phyloP scores from a whole-genome alignment of 805 yeast species.

The Nakazawaea populi region DNA sequence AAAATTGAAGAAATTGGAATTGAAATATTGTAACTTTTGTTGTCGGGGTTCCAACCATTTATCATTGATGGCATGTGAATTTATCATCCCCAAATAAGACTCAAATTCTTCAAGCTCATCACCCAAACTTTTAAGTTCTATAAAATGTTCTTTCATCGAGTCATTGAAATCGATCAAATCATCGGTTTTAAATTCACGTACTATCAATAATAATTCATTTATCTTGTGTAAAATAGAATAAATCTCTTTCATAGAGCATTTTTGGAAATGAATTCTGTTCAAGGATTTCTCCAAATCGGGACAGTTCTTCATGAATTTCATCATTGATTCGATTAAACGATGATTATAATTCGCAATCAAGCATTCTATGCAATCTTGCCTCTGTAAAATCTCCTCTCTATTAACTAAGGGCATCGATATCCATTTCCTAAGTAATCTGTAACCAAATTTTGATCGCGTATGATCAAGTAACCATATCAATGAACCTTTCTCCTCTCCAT shows the following conservation, averaged over 20 bases:
- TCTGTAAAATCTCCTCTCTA: constrained; percentile 44
- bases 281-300: constrained; percentile 59
- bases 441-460: constrained; percentile 75
- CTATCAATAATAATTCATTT: constrained; percentile 36
- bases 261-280: constrained; percentile 53
- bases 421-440: constrained; percentile 66
- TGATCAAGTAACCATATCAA: constrained; percentile 76
- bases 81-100: constrained; percentile 41
- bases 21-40: constrained; percentile 40
- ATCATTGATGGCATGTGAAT: constrained; percentile 45
- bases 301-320: constrained; percentile 21
- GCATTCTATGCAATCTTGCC: constrained; percentile 57
- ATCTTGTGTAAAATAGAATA: constrained; percentile 46
- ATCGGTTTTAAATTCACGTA: constrained; percentile 23
- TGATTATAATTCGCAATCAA: constrained; percentile 33
- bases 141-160: constrained; percentile 17
- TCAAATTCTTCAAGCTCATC: constrained; percentile 21
- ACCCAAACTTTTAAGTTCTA: constrained; percentile 12
- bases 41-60: constrained; percentile 36
- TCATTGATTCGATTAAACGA: constrained; percentile 26
- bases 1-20: constrained; percentile 34
- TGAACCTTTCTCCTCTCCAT: constrained; percentile 55
- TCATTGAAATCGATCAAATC: constrained; percentile 19
- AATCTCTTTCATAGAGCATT: constrained; percentile 54
- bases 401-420: constrained; percentile 62